Percentiles rank a stretch among this genome's conserved stretches.
phyloP scores from a whole-genome alignment of 495 filamentous ascomycete species.

The Penicillium steckii region DNA sequence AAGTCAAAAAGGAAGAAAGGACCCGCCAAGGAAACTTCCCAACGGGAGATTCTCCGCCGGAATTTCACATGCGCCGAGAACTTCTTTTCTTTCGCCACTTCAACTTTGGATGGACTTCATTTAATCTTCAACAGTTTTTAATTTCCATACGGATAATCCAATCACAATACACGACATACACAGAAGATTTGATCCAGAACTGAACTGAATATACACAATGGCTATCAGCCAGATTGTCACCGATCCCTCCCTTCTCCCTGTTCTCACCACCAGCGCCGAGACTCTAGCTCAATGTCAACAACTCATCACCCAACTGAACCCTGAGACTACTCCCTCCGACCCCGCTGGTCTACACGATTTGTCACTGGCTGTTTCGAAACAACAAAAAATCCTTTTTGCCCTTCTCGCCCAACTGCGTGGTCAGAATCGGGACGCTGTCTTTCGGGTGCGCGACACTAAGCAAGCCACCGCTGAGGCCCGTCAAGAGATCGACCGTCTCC shows the following conservation, averaged over 20 bases:
- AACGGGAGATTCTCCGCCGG: too few species aligned
- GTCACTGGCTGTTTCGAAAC: slow-evolving; percentile 64
- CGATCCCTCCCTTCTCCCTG: slow-evolving; percentile 67
- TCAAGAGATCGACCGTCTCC: slow-evolving; percentile 86
- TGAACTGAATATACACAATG: slow-evolving; percentile 42
- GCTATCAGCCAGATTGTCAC: slow-evolving; percentile 61
- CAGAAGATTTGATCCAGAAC: neutral
- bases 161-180: too few species aligned
- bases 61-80: too few species aligned
- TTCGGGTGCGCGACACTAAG: slow-evolving; percentile 84
- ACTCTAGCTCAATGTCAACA: slow-evolving; percentile 70
- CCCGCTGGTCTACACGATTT: slow-evolving; percentile 43
- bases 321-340: slow-evolving; percentile 35
- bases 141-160: too few species aligned
- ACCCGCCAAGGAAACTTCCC: too few species aligned
- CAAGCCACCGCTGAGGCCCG: slow-evolving; percentile 79
- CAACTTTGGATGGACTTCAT: too few species aligned
- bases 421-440: slow-evolving; percentile 75
- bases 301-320: slow-evolving; percentile 62
- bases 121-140: too few species aligned
- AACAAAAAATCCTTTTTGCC: slow-evolving; percentile 77
- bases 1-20: neutral
- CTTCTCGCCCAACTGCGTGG: slow-evolving; percentile 79
- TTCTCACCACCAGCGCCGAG: slow-evolving; percentile 66
- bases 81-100: too few species aligned